Evolutionary conservation across 192 early-diverging fungal species (phyloP).

Genomic region (Spinellus fusiger): DNA sequence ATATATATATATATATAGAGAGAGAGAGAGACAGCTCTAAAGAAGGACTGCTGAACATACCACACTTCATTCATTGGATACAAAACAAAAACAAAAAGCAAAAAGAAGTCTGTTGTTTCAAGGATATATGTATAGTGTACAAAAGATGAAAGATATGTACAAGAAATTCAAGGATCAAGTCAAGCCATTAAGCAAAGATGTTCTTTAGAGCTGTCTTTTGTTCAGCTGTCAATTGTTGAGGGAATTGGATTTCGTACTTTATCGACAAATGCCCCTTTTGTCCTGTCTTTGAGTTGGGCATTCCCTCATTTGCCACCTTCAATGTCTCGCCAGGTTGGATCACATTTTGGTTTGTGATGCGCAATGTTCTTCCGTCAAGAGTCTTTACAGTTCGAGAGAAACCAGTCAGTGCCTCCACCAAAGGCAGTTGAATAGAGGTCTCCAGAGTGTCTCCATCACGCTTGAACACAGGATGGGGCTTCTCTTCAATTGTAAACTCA

Average conservation of each 20-base stretch:
- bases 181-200: constrained; percentile 20
- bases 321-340: constrained; percentile 73
- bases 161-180: not conserved
- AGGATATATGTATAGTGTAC: not conserved
- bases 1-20: too few relatives aligned
- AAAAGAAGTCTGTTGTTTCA: too few relatives aligned
- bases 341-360: constrained; percentile 51
- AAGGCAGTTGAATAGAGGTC: constrained; percentile 53
- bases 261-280: constrained; percentile 87
- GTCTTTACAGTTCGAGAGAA: constrained; percentile 70
- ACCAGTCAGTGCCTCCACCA: constrained; percentile 77
- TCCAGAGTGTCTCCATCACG: constrained; percentile 84
- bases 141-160: not conserved
- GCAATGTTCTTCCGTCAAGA: constrained; percentile 68
- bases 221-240: constrained; percentile 52
- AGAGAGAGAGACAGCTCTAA: too few relatives aligned
- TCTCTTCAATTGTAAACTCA: constrained; percentile 92
- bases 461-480: constrained; percentile 80
- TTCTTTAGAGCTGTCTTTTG: constrained; percentile 67
- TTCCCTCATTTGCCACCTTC: constrained; percentile 75
- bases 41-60: too few relatives aligned
- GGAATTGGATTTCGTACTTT: constrained; percentile 75
- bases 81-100: too few relatives aligned
- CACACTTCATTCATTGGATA: too few relatives aligned
- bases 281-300: constrained; percentile 88